Evolutionary conservation across 768 basidiomycete genomes (phyloP).

Genomic region (Hygrocybe punicea): DNA sequence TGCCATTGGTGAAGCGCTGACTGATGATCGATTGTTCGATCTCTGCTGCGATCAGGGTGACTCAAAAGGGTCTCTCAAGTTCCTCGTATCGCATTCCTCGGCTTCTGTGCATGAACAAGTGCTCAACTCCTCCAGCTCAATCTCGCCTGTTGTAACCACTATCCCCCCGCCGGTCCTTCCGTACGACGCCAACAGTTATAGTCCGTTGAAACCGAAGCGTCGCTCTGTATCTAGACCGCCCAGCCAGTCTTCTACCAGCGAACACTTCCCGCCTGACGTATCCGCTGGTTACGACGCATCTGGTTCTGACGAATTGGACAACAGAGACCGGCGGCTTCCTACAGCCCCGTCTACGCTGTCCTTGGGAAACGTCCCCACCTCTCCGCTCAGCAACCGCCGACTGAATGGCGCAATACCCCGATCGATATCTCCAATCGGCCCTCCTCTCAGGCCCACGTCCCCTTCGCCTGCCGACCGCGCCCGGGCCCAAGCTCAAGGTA

Average conservation of each 20-base stretch:
- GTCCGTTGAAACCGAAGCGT: conserved; percentile 50
- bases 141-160: conserved; percentile 42
- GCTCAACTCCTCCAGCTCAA: conserved; percentile 28
- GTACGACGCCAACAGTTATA: conserved; percentile 28
- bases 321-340: conserved; percentile 48
- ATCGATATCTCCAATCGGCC: conserved; percentile 10
- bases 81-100: conserved; percentile 69
- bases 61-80: conserved; percentile 75
- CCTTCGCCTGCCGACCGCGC: conserved; percentile 30
- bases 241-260: conserved; percentile 70
- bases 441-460: conserved; percentile 33
- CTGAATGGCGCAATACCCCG: conserved; percentile 28
- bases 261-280: conserved; percentile 49
- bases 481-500: conserved; percentile 17
- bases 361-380: conserved; percentile 29
- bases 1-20: conserved; percentile 69
- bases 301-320: conserved; percentile 48
- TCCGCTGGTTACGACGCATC: conserved; percentile 64
- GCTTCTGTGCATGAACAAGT: conserved; percentile 56
- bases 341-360: conserved; percentile 26
- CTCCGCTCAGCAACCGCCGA: conserved; percentile 41
- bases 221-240: conserved; percentile 60
- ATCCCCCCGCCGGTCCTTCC: conserved; percentile 50
- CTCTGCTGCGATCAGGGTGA: conserved; percentile 75
- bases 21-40: conserved; percentile 65